Evolutionary conservation across 2,329 filamentous ascomycete species (phyloP), one percentile per base, ranked within the genome.

Genomic region (Alternaria incomplexa): DNA sequence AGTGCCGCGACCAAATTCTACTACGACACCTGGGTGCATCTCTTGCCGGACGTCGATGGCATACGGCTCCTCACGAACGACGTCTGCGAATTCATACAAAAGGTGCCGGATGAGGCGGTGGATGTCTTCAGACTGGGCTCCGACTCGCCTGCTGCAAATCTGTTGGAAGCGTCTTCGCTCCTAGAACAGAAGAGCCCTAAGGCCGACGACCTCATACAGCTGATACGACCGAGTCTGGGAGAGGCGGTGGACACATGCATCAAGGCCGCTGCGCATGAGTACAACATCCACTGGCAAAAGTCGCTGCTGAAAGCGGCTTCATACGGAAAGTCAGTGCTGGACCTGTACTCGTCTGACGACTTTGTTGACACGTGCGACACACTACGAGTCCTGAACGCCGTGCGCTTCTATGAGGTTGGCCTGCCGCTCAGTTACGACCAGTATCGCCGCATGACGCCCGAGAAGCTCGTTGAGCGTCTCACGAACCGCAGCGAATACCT

Each of bases 351-450:
- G 80, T 97, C 94, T 75, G 96, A 99, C 75, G 95, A 99, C 68
- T 99, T 98, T 80, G 96, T 99, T 57, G 95, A 98, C 66, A 98
- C 97, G 90, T 97, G 93, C 71, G 95, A 99, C 79, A 96, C 91
- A 1, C 83, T 99, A 15, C 90, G 96, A 15, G 94, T 99, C 0
- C 85, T 99, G 51, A 98, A 97, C 73, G 95, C 95, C 7, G 91
- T 95, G 12, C 90, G 96, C 55, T 96, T 92, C 79, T 98, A 96
- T 77, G 92, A 96, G 73, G 87, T 98, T 56, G 96, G 96, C 3
- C 83, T 99, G 22, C 93, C 95, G 0, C 80, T 99, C 5, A 97
- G 94, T 5, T 97, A 96, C 75, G 94, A 97, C 66, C 95, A 99
- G 79, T 98, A 96, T 77, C 88, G 96, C 67, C 91, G 93, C 6